Percentiles rank a stretch among this genome's conserved stretches.
Conservation (phyloP, 2,329 filamentous ascomycete species). For the Xylaria sp. region DNA sequence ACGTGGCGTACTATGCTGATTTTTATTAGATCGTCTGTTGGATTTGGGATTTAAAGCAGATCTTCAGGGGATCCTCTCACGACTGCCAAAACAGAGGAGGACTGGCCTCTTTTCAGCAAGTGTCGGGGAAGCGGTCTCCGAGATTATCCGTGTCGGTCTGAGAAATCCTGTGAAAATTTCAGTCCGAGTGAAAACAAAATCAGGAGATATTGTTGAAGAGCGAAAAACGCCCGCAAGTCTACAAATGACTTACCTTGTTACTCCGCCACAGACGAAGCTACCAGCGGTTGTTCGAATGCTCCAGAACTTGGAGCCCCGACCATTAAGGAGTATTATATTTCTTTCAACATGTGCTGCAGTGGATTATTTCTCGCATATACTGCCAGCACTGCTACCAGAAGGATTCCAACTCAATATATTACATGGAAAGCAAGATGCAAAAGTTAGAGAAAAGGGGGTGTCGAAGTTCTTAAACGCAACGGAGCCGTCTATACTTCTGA, state of each 20-base stretch:
- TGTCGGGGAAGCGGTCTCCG: constrained; percentile 93
- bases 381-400: constrained; percentile 76
- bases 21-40: constrained; percentile 74
- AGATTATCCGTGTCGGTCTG: constrained; percentile 86
- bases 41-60: constrained; percentile 96
- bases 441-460: constrained; percentile 90
- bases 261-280: constrained; percentile 81
- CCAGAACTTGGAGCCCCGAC: constrained; percentile 73
- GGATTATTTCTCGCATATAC: constrained; percentile 88
- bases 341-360: constrained; percentile 94
- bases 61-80: constrained; percentile 82
- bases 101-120: constrained; percentile 96
- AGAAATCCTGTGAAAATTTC: constrained; percentile 95
- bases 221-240: constrained; percentile 90
- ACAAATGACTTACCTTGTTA: constrained; percentile 86
- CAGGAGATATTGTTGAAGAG: constrained; percentile 75
- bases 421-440: constrained; percentile 90
- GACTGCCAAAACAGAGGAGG: constrained; percentile 89
- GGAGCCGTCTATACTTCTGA: constrained; percentile 82
- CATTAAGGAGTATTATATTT: constrained; percentile 89
- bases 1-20: constrained; percentile 8
- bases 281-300: constrained; percentile 78
- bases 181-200: constrained; percentile 85
- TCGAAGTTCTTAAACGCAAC: constrained; percentile 79
- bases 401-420: constrained; percentile 79